phyloP scores from a whole-genome alignment of 23 red algal genomes.

The Chondrus crispus region DNA sequence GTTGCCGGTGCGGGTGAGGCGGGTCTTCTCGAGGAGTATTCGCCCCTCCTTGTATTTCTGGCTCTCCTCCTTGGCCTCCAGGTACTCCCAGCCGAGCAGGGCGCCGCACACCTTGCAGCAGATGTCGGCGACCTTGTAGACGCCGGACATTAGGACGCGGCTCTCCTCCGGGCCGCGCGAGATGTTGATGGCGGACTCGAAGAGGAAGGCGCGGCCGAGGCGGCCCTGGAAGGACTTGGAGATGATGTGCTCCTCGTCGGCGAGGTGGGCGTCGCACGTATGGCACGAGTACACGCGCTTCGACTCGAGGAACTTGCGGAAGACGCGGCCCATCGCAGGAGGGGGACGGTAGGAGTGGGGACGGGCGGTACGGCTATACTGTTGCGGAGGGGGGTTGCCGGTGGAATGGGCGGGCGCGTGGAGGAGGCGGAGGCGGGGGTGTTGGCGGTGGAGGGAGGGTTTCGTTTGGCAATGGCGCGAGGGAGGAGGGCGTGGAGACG shows the following conservation, averaged over 20 bases:
- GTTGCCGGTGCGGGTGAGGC: slow-evolving; percentile 13
- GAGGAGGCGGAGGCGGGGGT: too few species aligned
- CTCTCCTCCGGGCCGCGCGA: slow-evolving; percentile 70
- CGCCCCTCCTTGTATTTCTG: slow-evolving; percentile 96
- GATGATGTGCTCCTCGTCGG: slow-evolving; percentile 85
- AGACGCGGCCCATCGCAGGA: slow-evolving; percentile 73
- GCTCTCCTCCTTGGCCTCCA: slow-evolving; percentile 86
- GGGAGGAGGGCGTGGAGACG: too few species aligned
- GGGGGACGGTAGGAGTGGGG: not conserved
- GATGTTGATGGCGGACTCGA: slow-evolving; percentile 82
- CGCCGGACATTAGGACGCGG: slow-evolving; percentile 80
- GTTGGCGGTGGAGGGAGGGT: too few species aligned
- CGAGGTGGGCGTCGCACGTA: slow-evolving; percentile 76
- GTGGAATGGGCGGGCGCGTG: too few species aligned
- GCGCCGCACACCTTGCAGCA: slow-evolving; percentile 81
- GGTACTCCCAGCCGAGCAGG: slow-evolving; percentile 88
- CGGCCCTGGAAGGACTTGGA: slow-evolving; percentile 90
- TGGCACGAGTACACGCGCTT: slow-evolving; percentile 62
- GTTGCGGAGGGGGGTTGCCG: too few species aligned
- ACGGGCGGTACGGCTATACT: too few species aligned
- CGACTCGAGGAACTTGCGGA: slow-evolving; percentile 68
- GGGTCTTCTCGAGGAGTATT: slow-evolving; percentile 77
- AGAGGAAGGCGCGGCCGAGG: slow-evolving; percentile 83
- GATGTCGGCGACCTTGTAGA: slow-evolving; percentile 88
- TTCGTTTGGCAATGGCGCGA: too few species aligned